These are phyloP conservation scores for Malassezia equina DNA, from an alignment of 1,284 basidiomycete species.

Conservation along the genomic window DNA sequence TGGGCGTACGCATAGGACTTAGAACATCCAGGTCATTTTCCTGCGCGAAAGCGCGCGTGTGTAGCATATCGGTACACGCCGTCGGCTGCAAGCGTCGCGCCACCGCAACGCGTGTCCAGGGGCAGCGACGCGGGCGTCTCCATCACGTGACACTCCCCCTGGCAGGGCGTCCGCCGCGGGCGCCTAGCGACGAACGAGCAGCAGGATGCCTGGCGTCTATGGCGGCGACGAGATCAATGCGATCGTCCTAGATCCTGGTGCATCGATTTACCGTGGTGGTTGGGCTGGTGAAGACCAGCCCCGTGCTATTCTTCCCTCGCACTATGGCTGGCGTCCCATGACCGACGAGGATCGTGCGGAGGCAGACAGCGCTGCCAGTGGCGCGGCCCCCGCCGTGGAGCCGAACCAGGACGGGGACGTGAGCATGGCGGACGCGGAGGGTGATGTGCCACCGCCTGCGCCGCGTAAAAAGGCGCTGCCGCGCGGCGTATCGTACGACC, in stretches of 20 bases:
- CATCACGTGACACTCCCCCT: background rate
- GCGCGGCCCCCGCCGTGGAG: background rate
- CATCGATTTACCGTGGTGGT: constrained; percentile 78
- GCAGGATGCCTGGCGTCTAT: constrained; percentile 43
- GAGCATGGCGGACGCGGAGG: constrained; percentile 10
- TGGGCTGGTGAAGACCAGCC: constrained; percentile 88
- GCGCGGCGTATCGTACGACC: constrained; percentile 23
- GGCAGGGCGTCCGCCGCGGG: background rate
- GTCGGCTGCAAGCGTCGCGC: background rate
- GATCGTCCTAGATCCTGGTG: constrained; percentile 85
- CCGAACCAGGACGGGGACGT: constrained; percentile 15
- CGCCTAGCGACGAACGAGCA: background rate
- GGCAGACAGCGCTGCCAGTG: constrained; percentile 1
- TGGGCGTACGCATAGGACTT: constrained; percentile 1
- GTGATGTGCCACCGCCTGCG: constrained; percentile 3
- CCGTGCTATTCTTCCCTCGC: constrained; percentile 77
- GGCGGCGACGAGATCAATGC: constrained; percentile 76
- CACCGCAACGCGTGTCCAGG: background rate
- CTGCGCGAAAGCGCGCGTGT: background rate
- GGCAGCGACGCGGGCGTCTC: background rate
- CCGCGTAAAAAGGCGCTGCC: background rate
- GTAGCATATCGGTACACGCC: background rate
- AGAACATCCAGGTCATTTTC: background rate
- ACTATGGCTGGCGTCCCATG: constrained; percentile 63
- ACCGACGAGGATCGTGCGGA: constrained; percentile 45